Conservation (phyloP, 306 rosid genomes). For the Sicyos edulis region DNA sequence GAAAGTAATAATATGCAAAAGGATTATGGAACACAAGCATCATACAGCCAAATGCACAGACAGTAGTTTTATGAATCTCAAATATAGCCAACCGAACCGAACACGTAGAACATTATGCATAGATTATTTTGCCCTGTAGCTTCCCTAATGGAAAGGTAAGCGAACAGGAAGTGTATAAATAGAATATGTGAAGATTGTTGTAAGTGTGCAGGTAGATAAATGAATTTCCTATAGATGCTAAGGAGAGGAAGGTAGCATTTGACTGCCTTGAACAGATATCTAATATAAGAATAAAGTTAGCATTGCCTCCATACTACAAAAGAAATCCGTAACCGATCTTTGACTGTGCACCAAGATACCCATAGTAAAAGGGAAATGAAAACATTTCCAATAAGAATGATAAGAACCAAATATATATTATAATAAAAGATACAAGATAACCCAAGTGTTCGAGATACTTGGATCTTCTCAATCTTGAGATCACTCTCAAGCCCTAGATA, state of each 20-base stretch:
- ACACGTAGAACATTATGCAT: background rate
- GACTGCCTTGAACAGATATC: background rate
- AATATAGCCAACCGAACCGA: background rate
- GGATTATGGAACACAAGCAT: background rate
- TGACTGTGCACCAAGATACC: background rate
- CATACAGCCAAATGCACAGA: background rate
- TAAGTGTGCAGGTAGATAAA: background rate
- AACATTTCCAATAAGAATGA: too few relatives aligned
- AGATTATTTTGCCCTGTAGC: background rate
- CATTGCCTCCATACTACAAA: background rate
- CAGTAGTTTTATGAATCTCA: background rate
- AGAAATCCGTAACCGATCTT: background rate
- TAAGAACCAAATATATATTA: too few relatives aligned
- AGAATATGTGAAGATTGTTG: slow-evolving; percentile 6
- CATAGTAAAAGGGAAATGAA: too few relatives aligned
- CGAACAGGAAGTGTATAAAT: background rate
- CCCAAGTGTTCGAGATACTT: too few relatives aligned
- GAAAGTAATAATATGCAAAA: background rate
- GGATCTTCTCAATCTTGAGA: too few relatives aligned
- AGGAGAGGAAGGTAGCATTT: background rate
- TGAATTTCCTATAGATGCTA: background rate
- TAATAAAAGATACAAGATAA: too few relatives aligned
- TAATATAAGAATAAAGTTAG: slow-evolving; percentile 9
- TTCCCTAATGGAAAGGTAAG: background rate
- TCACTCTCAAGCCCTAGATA: too few relatives aligned